These are phyloP conservation scores for Exophiala spinifera DNA, from an alignment of 2,329 filamentous ascomycete species.

Conservation along the genomic window DNA sequence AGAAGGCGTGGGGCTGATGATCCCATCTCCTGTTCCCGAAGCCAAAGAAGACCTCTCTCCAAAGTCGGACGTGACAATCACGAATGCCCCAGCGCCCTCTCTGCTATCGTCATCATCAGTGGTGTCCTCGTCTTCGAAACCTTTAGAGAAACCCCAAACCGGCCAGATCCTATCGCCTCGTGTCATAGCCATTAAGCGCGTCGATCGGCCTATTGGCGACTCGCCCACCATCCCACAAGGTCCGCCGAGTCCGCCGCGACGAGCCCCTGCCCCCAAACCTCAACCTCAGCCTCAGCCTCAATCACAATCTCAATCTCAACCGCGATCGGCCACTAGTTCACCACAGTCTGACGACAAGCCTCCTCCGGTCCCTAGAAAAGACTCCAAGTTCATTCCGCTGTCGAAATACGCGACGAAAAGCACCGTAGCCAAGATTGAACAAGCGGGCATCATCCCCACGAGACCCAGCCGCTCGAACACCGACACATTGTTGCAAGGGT, in stretches of 20 bases:
- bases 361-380: constrained; percentile 25
- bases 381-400: constrained; percentile 28
- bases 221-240: constrained; percentile 26
- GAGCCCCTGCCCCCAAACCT: background rate
- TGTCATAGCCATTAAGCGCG: constrained; percentile 9
- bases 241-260: constrained; percentile 4
- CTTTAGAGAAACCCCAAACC: too few relatives aligned
- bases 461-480: constrained; percentile 18
- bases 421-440: constrained; percentile 24
- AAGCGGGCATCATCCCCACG: constrained; percentile 17
- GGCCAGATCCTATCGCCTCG: constrained; percentile 4
- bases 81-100: background rate
- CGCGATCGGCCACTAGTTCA: background rate
- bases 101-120: background rate
- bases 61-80: constrained; percentile 2
- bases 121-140: constrained; percentile 2
- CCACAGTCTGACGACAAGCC: constrained; percentile 21
- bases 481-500: background rate
- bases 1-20: constrained; percentile 16
- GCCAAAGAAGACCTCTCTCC: constrained; percentile 24
- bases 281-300: background rate
- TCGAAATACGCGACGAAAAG: constrained; percentile 27
- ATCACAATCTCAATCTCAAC: background rate
- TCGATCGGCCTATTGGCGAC: constrained; percentile 22
- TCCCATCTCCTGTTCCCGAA: constrained; percentile 26